These are phyloP conservation scores for Starmerella etchellsii DNA, from an alignment of 805 yeast species.

Conservation along the genomic window DNA sequence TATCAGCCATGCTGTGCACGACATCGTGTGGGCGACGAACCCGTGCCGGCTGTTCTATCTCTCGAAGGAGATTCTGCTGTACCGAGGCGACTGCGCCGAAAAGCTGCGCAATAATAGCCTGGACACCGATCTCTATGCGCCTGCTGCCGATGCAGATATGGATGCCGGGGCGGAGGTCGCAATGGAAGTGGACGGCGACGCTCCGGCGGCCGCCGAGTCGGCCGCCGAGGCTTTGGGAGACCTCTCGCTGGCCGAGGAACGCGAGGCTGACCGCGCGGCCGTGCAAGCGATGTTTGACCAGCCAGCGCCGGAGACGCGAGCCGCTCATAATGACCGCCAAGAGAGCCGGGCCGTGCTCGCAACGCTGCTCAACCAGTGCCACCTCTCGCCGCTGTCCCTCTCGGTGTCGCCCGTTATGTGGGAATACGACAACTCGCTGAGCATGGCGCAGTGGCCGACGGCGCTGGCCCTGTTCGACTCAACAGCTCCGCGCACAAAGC, in stretches of 20 bases:
- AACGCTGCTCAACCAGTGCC: conserved; percentile 78
- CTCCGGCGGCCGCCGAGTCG: neutral
- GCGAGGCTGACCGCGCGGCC: conserved; percentile 11
- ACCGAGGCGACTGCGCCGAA: conserved; percentile 59
- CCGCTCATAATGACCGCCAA: conserved; percentile 19
- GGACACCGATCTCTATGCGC: conserved; percentile 2
- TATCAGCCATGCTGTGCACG: conserved; percentile 42
- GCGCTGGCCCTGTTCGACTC: conserved; percentile 51
- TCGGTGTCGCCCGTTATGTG: conserved; percentile 52
- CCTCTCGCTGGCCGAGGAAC: conserved; percentile 16
- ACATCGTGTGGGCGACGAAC: conserved; percentile 53
- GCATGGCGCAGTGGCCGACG: conserved; percentile 69
- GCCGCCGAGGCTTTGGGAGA: neutral
- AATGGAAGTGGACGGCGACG: too few species aligned
- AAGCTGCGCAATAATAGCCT: conserved; percentile 62
- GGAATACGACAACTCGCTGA: conserved; percentile 54
- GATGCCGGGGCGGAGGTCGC: neutral
- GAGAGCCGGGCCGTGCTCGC: conserved; percentile 45
- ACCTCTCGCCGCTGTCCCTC: conserved; percentile 64
- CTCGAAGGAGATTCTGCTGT: conserved; percentile 67
- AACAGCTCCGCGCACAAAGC: conserved; percentile 55
- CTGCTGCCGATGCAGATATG: neutral
- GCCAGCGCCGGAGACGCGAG: neutral
- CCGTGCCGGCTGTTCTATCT: conserved; percentile 69
- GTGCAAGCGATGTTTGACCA: conserved; percentile 4